Evolutionary conservation across 805 yeast species (phyloP), one percentile per base, ranked within the genome.

Genomic region (Kazachstania taianensis): DNA sequence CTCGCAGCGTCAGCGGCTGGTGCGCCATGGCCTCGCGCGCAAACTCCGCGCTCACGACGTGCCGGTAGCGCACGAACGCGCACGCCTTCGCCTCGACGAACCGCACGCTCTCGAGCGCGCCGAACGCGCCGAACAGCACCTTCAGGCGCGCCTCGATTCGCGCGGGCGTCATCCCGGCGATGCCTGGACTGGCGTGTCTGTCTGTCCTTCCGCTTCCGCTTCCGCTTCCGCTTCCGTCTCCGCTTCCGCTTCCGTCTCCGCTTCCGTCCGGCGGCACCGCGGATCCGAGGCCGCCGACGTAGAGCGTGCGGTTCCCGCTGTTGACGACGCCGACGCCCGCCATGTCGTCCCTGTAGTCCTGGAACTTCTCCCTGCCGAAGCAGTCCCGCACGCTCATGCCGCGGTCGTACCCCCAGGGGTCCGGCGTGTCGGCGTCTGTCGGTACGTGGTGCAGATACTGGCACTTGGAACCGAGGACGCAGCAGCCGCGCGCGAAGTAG

Each of bases 21-120:
- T 78, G 78, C 27, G 79, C 73, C 95, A 89, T 84, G 1, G 94
- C 94, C 56, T 89, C 97, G 49, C 84, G 83, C 0, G 96, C 95
- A 65, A 89, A 92, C 55, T 89, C 96, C 0, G 96, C 96, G 51
- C 72, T 78, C 15, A 69, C 55, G 48, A 84, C 94, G 24, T 67
- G 55, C 38, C 66, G 66, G 51, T 63, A 89, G 1, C 81, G 78
- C 5, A 92, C 72, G 61, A 89, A 87, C 0, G 87, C 95, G 50
- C 87, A 75, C 27, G 75, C 73, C 49, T 78, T 77, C 18, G 62
- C 61, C 36, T 70, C 67, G 10, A 83, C 59, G 12, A 78, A 77
- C 42, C 79, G 66, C 19, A 82, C 67, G 38, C 76, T 68, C 30
- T 73, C 86, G 10, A 89, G 66, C 7, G 72, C 70, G 0, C 98